Base-by-base conservation (phyloP, 208 protist genomes). In the Leishmania aethiopica region DNA sequence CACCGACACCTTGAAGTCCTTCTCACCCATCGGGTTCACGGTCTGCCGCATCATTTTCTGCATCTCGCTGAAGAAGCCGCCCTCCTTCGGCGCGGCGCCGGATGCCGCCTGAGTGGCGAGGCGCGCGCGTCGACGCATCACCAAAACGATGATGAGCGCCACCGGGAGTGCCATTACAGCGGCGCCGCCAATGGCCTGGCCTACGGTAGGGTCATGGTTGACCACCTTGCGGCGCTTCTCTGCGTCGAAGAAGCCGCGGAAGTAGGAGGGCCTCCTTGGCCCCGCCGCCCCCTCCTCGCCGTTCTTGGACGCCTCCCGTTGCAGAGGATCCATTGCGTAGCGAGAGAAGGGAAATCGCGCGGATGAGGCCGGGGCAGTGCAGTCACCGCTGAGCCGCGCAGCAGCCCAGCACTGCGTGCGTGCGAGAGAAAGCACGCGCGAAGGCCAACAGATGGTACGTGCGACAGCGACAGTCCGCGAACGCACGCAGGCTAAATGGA, bases 201-300 rank as follows among this genome's bases (percentile, higher is more conserved):
- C 87, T 19, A 86, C 37, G 22, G 90, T 93, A 2, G 89, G 90
- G 32, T 97, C 91, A 42, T 87, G 84, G 84, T 97, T 94, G 40
- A 93, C 87, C 22, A 88, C 86, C 70, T 87, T 89, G n/a, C 91
- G 91, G 45, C 92, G 91, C 88, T 93, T 88, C 85, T 96, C 90
- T 13, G 94, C 94, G 64, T 94, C 92, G 69, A 91, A 96, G 84
- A 96, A 97, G 77, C 94, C 94, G 22, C 89, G 88, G 81, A 91
- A 94, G 86, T 95, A 97, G 7, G 89, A 89, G 28, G 90, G 76
- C 51, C 81, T 81, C 60, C 79, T 82, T 69, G 32, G 32, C 37
- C 62, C 32, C 80, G 77, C 53, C 73, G 51, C 60, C n/a, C 32
- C 76, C 6, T 13, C 37, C 71, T 80, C 67, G 15, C 40, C 62